phyloP scores from a whole-genome alignment of 2,329 filamentous ascomycete species.

The Cercospora sp. region DNA sequence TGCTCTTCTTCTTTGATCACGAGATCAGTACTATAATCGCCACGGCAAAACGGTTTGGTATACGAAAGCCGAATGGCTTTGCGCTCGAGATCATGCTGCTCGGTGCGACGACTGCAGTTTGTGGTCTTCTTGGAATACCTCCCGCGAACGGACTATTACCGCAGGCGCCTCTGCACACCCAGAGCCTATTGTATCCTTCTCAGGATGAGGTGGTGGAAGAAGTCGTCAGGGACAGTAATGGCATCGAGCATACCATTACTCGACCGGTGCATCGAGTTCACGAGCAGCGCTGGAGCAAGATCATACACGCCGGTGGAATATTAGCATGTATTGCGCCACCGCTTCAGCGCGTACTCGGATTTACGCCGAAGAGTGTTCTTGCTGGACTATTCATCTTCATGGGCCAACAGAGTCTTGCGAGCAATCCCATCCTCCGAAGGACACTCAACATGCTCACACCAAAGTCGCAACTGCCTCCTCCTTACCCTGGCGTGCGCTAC shows the following conservation, averaged over 20 bases:
- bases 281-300: constrained; percentile 64
- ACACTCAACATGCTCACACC: constrained; percentile 61
- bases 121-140: constrained; percentile 66
- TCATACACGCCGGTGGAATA: constrained; percentile 62
- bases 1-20: constrained; percentile 69
- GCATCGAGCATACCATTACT: constrained; percentile 38
- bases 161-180: constrained; percentile 65
- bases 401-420: constrained; percentile 64
- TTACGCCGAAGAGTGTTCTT: constrained; percentile 65
- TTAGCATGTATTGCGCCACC: constrained; percentile 62
- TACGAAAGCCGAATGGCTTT: constrained; percentile 62
- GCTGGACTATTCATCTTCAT: constrained; percentile 68
- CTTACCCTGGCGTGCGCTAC: constrained; percentile 43
- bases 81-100: constrained; percentile 66
- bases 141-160: constrained; percentile 66
- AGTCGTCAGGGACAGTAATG: constrained; percentile 42
- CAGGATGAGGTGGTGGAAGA: constrained; percentile 45
- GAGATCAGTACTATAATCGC: constrained; percentile 70
- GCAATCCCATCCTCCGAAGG: constrained; percentile 63
- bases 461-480: constrained; percentile 38
- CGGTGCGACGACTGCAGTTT: constrained; percentile 63
- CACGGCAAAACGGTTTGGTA: constrained; percentile 62
- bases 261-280: constrained; percentile 52
- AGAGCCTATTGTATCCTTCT: constrained; percentile 58
- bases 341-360: constrained; percentile 62